phyloP scores from a whole-genome alignment of 306 rosid species.

The Castanea sativa region DNA sequence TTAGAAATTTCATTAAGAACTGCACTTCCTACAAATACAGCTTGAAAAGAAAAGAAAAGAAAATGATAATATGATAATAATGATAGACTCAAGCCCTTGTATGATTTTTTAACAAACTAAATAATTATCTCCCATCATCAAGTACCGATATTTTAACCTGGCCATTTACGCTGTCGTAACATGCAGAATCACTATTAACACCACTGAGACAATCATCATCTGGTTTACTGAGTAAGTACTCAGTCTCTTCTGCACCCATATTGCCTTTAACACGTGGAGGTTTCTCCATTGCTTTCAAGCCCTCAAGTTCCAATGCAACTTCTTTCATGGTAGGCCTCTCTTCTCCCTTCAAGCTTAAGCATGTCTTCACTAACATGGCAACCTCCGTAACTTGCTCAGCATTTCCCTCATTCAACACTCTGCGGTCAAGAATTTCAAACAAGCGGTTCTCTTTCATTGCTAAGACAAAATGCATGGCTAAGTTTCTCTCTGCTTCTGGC shows the following conservation, averaged over 20 bases:
- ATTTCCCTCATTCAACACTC: conserved; percentile 14
- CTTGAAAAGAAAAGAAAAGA: no score
- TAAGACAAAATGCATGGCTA: conserved; percentile 19
- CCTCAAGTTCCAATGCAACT: not conserved
- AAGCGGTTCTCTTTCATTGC: conserved; percentile 22
- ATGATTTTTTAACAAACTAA: no score
- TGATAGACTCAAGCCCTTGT: no score
- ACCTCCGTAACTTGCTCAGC: conserved; percentile 23
- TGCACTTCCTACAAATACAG: no score
- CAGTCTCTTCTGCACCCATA: not conserved
- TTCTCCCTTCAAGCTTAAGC: conserved; percentile 37
- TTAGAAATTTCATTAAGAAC: no score
- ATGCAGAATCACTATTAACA: no score
- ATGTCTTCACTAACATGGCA: conserved; percentile 17
- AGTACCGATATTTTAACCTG: no score
- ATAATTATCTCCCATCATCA: no score
- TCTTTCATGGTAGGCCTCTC: conserved; percentile 32
- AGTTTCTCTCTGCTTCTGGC: conserved; percentile 13
- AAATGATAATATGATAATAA: no score
- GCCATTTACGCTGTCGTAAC: no score
- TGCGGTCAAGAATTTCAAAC: conserved; percentile 21
- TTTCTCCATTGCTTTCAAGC: not conserved
- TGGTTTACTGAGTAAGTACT: not conserved
- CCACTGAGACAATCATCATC: no score
- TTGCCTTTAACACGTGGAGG: not conserved